Evolutionary conservation across 257 asterid genomes (phyloP).

Genomic region (Solanum corneliomulleri): DNA sequence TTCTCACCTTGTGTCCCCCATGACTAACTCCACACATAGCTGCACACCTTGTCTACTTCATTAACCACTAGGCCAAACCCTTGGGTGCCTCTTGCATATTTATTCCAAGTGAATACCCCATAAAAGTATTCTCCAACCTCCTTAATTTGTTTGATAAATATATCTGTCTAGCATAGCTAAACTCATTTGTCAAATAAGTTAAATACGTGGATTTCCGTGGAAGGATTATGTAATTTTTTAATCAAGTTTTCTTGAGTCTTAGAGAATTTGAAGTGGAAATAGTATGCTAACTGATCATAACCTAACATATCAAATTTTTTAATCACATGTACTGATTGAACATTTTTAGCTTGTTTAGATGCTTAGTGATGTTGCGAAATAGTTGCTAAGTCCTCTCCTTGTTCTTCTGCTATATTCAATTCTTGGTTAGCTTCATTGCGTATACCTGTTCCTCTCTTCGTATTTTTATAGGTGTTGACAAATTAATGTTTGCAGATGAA

Average conservation of each 20-base stretch:
- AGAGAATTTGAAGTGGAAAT: background rate
- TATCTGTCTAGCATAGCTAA: background rate
- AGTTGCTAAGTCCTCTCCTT: background rate
- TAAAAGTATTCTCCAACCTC: background rate
- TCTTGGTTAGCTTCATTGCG: background rate
- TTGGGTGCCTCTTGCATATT: background rate
- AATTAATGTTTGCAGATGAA: conserved; percentile 36
- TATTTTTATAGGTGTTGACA: background rate
- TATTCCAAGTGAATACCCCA: background rate
- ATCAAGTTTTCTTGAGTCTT: background rate
- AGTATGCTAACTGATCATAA: background rate
- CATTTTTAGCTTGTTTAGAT: background rate
- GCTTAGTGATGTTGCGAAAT: background rate
- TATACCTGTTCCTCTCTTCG: background rate
- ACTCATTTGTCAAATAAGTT: background rate
- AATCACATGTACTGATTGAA: background rate
- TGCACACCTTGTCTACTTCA: background rate
- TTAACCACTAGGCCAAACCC: background rate
- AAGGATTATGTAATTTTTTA: background rate
- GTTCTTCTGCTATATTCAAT: background rate
- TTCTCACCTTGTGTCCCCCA: background rate
- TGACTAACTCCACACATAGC: background rate
- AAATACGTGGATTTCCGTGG: background rate
- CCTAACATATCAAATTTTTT: background rate
- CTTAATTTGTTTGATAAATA: background rate